Base-by-base conservation (phyloP, 192 early-diverging fungal genomes). In the Spizellomyces punctatus region DNA sequence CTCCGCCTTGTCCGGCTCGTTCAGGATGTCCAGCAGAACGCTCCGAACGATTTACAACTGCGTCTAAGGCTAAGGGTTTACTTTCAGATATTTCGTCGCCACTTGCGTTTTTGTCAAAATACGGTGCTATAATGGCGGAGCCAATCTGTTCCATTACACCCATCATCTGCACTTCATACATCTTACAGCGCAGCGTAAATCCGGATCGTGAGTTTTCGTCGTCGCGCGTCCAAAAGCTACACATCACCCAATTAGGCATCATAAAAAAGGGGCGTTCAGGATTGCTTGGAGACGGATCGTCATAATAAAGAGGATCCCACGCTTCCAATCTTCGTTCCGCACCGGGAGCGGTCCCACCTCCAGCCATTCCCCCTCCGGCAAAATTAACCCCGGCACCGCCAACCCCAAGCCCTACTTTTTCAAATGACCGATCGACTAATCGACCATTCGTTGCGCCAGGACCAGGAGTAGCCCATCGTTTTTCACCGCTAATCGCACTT, bases 171-270 rank as follows among this genome's bases (percentile, higher is more conserved):
- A 93, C 80, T 66, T 94, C 91, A 66, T 91, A 89, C 89, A 95
- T 91, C 77, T 90, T 91, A 75, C 92, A 94, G 48, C 89, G 78
- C 14, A 89, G 79, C 60, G 77, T 72, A 71, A 93, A 95, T 60
- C 61, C 72, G 17, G 9, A 27, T 46, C 50, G 49, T 83, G 61
- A 79, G 6, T n/a, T 52, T n/a, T 64, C 71, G 69, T 49, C 77
- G 74, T 82, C 54, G 76, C 87, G 78, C 36, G 74, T 81, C 81
- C 93, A 96, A 71, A 95, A 98, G 66, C 91, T 94, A 67, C 90
- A 89, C 71, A 96, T 94, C 17, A 97, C 84, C 96, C 96, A 98
- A 72, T 92, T 87, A 0, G 96, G 94, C 58, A 95, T 89, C 68
- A 86, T 79, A 77, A 92, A 92, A 58, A 80, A 82, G 21, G 16